These are phyloP conservation scores for Francoa sonchifolia DNA, from an alignment of 441 rosid genomes.

Conservation along the genomic window DNA sequence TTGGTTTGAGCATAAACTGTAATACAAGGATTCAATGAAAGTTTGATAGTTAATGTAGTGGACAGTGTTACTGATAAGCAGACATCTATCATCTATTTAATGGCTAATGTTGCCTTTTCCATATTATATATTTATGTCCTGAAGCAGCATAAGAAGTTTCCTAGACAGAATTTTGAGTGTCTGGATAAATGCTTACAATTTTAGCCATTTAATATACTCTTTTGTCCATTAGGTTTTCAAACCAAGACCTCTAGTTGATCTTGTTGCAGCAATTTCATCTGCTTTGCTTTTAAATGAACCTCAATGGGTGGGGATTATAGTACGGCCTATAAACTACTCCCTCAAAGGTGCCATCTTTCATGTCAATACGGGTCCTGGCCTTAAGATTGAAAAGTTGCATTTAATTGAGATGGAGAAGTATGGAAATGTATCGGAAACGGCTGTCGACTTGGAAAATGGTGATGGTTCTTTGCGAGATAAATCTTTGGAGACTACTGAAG, in stretches of 20 bases:
- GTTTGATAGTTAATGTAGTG: no score
- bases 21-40: no score
- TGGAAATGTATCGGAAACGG: slow-evolving; percentile 20
- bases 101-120: neutral
- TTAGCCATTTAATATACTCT: slow-evolving; percentile 16
- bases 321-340: slow-evolving; percentile 67
- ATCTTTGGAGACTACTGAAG: slow-evolving; percentile 26
- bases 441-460: slow-evolving; percentile 15
- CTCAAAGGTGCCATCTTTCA: slow-evolving; percentile 76
- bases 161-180: neutral
- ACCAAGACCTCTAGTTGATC: slow-evolving; percentile 95
- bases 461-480: slow-evolving; percentile 16
- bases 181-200: slow-evolving; percentile 4
- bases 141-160: slow-evolving; percentile 1
- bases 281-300: slow-evolving; percentile 85
- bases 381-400: slow-evolving; percentile 63
- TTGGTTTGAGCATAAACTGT: slow-evolving; percentile 6
- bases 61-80: slow-evolving; percentile 1
- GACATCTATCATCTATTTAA: neutral
- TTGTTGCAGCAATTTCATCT: slow-evolving; percentile 75
- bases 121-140: no score
- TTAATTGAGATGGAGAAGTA: slow-evolving; percentile 79
- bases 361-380: slow-evolving; percentile 92
- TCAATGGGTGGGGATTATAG: slow-evolving; percentile 86
- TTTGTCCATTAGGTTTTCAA: slow-evolving; percentile 54